A percentile compares a stretch with the other conserved stretches of the same genome.
These are phyloP conservation scores for Ophiostoma pallidulum DNA, from an alignment of 2,329 filamentous ascomycete species.

Conservation along the genomic window DNA sequence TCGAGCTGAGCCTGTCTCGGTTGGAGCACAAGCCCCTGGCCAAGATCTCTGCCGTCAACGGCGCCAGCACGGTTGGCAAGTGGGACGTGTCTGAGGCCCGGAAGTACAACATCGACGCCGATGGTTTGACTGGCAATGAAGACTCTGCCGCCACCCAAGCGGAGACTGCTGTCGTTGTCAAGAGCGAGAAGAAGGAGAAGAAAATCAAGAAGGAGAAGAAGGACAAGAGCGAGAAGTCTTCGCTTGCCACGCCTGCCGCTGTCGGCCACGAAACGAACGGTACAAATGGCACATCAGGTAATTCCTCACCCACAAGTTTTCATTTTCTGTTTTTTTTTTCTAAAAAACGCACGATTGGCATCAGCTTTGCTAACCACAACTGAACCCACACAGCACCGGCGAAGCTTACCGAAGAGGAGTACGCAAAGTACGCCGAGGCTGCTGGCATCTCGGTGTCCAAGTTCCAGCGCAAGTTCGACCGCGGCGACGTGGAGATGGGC, in stretches of 20 bases:
- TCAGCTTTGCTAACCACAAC: constrained; percentile 15
- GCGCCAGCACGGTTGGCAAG: constrained; percentile 53
- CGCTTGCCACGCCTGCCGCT: background rate
- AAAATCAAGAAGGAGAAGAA: constrained; percentile 19
- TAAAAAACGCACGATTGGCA: background rate
- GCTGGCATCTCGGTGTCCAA: constrained; percentile 64
- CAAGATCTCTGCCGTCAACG: constrained; percentile 26
- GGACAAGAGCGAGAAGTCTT: constrained; percentile 14
- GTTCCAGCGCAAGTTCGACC: constrained; percentile 70
- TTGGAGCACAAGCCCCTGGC: constrained; percentile 88
- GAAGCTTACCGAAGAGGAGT: constrained; percentile 47
- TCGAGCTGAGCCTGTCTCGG: constrained; percentile 65
- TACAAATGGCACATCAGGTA: constrained; percentile 8
- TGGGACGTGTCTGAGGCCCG: constrained; percentile 87
- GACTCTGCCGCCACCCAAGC: constrained; percentile 37
- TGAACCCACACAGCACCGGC: constrained; percentile 17
- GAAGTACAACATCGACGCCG: constrained; percentile 91
- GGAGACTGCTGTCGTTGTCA: constrained; percentile 28
- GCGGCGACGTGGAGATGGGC: constrained; percentile 61
- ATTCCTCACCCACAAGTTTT: no score
- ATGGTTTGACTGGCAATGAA: constrained; percentile 66
- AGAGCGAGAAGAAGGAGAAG: constrained; percentile 29
- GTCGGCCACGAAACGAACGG: constrained; percentile 9
- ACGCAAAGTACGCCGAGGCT: constrained; percentile 51
- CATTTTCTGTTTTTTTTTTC: background rate